Percentiles rank a stretch among this genome's conserved stretches.
Evolutionary conservation across 768 basidiomycete species (phyloP).

Genomic region (Punctularia strigosozonata): DNA sequence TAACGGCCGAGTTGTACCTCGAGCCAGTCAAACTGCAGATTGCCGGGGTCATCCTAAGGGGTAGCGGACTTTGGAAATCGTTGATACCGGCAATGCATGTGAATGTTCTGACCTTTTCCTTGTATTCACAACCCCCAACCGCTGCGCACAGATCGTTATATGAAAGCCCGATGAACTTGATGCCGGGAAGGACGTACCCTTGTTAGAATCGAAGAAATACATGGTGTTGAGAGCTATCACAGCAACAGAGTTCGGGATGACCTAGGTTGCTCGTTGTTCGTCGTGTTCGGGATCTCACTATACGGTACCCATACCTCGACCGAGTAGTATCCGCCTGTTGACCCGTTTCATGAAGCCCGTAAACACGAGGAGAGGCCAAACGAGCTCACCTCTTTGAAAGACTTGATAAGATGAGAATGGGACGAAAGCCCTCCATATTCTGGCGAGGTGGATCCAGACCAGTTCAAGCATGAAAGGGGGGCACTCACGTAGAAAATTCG

Average conservation of each 20-base stretch:
- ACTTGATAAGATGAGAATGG: conserved; percentile 70
- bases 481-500: conserved; percentile 53
- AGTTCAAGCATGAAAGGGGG: neutral
- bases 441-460: conserved; percentile 15
- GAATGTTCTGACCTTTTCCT: too few relatives aligned
- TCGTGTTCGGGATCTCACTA: too few relatives aligned
- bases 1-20: conserved; percentile 70
- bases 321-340: too few relatives aligned
- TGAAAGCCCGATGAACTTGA: neutral
- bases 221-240: conserved; percentile 83
- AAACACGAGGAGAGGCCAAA: too few relatives aligned
- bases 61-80: too few relatives aligned
- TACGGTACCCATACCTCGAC: too few relatives aligned
- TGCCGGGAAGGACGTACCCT: conserved; percentile 34
- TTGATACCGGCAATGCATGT: too few relatives aligned
- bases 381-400: conserved; percentile 85
- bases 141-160: conserved; percentile 27
- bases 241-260: conserved; percentile 63
- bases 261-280: too few relatives aligned
- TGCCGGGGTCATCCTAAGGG: conserved; percentile 83
- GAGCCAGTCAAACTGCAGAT: conserved; percentile 82
- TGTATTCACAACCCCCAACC: conserved; percentile 61
- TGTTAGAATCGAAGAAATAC: conserved; percentile 86
- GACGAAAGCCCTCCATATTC: conserved; percentile 76
- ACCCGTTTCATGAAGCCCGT: too few relatives aligned